Conservation (phyloP, 1,284 basidiomycete species). For the Salmacisia buchloeana region DNA sequence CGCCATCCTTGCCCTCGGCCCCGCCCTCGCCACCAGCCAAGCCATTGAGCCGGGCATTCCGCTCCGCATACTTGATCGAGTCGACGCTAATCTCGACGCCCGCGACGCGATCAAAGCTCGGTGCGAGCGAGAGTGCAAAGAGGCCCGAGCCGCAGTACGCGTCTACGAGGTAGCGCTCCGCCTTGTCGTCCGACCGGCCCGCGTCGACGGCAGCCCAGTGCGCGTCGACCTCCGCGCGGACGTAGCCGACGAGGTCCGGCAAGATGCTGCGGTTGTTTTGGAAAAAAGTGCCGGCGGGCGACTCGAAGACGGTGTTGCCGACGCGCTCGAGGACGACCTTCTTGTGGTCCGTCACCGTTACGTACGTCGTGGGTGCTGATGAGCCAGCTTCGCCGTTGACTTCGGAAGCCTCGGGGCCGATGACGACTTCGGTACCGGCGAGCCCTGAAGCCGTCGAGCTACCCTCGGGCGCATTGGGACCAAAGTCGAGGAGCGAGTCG, state of each 20-base stretch:
- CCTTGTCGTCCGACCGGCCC: background rate
- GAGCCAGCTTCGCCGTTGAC: too few species aligned
- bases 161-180: slow-evolving; percentile 39
- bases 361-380: slow-evolving; percentile 27
- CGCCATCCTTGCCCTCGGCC: too few species aligned
- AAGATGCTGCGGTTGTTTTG: slow-evolving; percentile 97
- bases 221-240: slow-evolving; percentile 53
- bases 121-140: slow-evolving; percentile 81
- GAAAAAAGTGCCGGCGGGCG: slow-evolving; percentile 80
- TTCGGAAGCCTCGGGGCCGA: slow-evolving; percentile 14
- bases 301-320: slow-evolving; percentile 75
- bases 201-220: background rate
- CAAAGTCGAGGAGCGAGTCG: slow-evolving; percentile 63
- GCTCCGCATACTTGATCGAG: slow-evolving; percentile 72
- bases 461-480: slow-evolving; percentile 24
- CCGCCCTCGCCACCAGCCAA: too few species aligned
- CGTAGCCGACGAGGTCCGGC: slow-evolving; percentile 72
- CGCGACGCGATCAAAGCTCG: slow-evolving; percentile 70
- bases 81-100: slow-evolving; percentile 75
- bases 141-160: slow-evolving; percentile 65
- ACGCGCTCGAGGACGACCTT: slow-evolving; percentile 77
- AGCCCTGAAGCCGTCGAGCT: slow-evolving; percentile 8
- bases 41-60: slow-evolving; percentile 71
- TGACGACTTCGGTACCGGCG: slow-evolving; percentile 14
- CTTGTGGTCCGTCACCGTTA: slow-evolving; percentile 69